phyloP scores from a whole-genome alignment of 177 flowering plant species.

The Vitis hybrid region DNA sequence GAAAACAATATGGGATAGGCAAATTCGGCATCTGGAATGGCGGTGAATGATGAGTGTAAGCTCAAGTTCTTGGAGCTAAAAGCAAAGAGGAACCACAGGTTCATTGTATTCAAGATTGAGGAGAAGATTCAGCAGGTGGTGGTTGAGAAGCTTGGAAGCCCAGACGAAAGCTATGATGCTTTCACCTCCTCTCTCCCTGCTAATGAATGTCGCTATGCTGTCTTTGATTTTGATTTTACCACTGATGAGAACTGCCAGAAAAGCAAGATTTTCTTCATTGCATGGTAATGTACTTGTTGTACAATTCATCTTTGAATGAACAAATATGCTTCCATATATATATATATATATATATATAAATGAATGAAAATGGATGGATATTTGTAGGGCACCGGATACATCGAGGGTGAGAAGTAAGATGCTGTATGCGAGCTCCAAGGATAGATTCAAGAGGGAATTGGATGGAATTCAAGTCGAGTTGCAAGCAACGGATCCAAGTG shows the following conservation, averaged over 20 bases:
- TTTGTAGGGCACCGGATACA: constrained; percentile 51
- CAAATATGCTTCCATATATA: too few relatives aligned
- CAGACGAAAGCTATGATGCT: constrained; percentile 50
- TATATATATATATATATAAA: too few relatives aligned
- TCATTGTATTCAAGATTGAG: constrained; percentile 50
- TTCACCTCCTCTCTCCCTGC: constrained; percentile 51
- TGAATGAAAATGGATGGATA: too few relatives aligned
- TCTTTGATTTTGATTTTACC: constrained; percentile 77
- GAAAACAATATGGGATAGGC: constrained; percentile 25
- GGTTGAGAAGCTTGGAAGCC: constrained; percentile 55
- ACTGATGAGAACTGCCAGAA: constrained; percentile 82
- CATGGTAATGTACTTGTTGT: constrained; percentile 47
- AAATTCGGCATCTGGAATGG: constrained; percentile 67
- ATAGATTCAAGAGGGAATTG: constrained; percentile 67
- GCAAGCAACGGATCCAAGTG: constrained; percentile 69
- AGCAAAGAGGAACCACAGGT: constrained; percentile 53
- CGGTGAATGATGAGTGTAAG: constrained; percentile 59
- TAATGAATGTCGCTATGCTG: constrained; percentile 82
- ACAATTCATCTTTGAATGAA: background rate
- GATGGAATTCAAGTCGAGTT: constrained; percentile 67
- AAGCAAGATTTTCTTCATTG: constrained; percentile 90
- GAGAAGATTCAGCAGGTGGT: constrained; percentile 39
- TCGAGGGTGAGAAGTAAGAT: constrained; percentile 59
- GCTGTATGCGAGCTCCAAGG: constrained; percentile 71
- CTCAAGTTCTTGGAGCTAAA: constrained; percentile 59